These are phyloP conservation scores for Aureoboletus auriporus DNA, from an alignment of 768 basidiomycete genomes.

Conservation along the genomic window DNA sequence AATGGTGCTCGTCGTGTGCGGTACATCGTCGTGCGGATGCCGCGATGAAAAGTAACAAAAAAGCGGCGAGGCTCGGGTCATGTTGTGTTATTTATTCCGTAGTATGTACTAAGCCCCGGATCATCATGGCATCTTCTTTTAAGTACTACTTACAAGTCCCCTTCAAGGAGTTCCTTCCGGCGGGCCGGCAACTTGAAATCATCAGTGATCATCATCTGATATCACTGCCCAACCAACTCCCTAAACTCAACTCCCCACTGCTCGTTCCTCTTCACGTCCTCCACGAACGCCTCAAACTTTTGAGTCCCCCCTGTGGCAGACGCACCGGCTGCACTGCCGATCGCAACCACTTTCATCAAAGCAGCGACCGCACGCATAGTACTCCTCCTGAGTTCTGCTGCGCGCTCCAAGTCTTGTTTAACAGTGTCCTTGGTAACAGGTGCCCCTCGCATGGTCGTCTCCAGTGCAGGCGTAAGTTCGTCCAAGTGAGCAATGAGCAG, in stretches of 20 bases:
- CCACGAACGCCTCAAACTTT: slow-evolving; percentile 78
- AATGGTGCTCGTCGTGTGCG: slow-evolving; percentile 9
- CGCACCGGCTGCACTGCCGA: slow-evolving; percentile 50
- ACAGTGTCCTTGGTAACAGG: slow-evolving; percentile 92
- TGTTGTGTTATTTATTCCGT: too few species aligned
- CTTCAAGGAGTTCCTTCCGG: too few species aligned
- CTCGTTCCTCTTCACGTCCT: slow-evolving; percentile 60
- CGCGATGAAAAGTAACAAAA: too few species aligned
- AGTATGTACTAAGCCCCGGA: too few species aligned
- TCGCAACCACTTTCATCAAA: slow-evolving; percentile 64
- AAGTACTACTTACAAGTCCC: too few species aligned
- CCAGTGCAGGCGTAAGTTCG: slow-evolving; percentile 77
- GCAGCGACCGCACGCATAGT: slow-evolving; percentile 86
- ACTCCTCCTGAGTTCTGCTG: slow-evolving; percentile 88
- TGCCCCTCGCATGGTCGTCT: slow-evolving; percentile 86
- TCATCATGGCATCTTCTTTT: too few species aligned
- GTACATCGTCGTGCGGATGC: slow-evolving; percentile 1
- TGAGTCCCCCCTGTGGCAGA: slow-evolving; percentile 23
- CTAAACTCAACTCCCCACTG: slow-evolving; percentile 67
- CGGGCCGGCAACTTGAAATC: too few species aligned
- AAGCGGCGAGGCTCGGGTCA: too few species aligned
- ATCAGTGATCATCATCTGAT: not conserved
- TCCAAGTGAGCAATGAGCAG: slow-evolving; percentile 64
- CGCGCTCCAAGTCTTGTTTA: slow-evolving; percentile 85
- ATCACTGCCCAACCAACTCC: slow-evolving; percentile 27